Percentiles rank a stretch among this genome's conserved stretches.
Conservation (phyloP, 179 eudicot species). For the Actinidia chinensis region DNA sequence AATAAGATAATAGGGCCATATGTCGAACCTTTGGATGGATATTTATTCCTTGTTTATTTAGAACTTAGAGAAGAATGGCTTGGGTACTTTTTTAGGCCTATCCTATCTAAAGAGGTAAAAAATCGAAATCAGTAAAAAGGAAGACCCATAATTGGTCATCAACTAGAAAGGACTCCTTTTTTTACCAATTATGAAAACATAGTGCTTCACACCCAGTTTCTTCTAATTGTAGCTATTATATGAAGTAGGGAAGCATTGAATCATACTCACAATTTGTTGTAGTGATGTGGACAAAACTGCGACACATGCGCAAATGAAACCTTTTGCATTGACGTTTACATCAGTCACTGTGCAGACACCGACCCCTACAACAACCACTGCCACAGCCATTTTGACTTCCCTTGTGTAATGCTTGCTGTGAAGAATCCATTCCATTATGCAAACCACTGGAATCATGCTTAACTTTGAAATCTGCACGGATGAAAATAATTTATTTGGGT, state of each 20-base stretch:
- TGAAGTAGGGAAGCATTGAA: background rate
- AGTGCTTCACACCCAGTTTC: background rate
- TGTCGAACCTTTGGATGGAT: no score
- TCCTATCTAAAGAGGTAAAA: background rate
- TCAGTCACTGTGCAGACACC: slow-evolving; percentile 83
- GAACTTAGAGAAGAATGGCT: no score
- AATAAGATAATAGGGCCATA: background rate
- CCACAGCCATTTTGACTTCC: slow-evolving; percentile 69
- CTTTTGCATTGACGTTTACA: slow-evolving; percentile 69
- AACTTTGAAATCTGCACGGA: slow-evolving; percentile 56
- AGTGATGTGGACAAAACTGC: slow-evolving; percentile 65
- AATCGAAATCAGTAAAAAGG: background rate
- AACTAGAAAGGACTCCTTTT: no score
- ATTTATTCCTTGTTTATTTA: no score
- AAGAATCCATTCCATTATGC: slow-evolving; percentile 73
- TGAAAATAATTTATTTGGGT: slow-evolving; percentile 15
- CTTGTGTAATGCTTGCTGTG: slow-evolving; percentile 56
- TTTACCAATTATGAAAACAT: background rate
- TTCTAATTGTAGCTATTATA: background rate
- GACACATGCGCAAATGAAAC: slow-evolving; percentile 63
- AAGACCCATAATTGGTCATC: background rate
- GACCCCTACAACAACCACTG: slow-evolving; percentile 72
- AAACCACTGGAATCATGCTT: slow-evolving; percentile 81
- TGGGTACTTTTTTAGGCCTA: no score
- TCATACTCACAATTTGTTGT: slow-evolving; percentile 69